Conservation (phyloP, 1,284 basidiomycete genomes). For the Ceratobasidium sp. region DNA sequence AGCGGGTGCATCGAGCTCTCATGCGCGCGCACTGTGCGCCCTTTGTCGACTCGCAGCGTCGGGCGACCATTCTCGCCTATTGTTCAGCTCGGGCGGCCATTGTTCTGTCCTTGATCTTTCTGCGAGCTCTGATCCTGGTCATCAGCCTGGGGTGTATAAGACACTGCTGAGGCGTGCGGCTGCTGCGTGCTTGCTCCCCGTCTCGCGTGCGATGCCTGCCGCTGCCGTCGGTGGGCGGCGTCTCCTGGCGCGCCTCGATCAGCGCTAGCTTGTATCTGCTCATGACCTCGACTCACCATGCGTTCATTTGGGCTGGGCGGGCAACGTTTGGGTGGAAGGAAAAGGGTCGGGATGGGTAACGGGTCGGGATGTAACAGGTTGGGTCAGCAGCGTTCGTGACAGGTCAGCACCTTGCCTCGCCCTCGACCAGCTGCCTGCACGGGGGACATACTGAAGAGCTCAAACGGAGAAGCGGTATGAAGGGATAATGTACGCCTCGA, state of each 20-base stretch:
- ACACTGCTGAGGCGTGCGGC: neutral
- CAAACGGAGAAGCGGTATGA: neutral
- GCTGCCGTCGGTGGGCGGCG: conserved; percentile 7
- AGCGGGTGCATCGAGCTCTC: conserved; percentile 33
- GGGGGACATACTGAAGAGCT: conserved; percentile 16
- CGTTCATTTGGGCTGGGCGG: conserved; percentile 26
- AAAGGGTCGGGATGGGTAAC: conserved; percentile 13
- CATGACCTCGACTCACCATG: conserved; percentile 4
- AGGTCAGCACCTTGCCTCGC: conserved; percentile 24
- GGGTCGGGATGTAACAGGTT: conserved; percentile 24
- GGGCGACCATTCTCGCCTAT: conserved; percentile 40
- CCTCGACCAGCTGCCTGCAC: conserved; percentile 1
- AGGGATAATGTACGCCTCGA: conserved; percentile 28
- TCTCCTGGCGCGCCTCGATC: conserved; percentile 13
- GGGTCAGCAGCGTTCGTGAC: neutral
- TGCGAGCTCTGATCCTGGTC: conserved; percentile 2
- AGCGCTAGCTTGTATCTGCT: conserved; percentile 15
- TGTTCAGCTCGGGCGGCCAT: conserved; percentile 39
- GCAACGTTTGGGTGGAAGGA: neutral
- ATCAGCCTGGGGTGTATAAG: conserved; percentile 39
- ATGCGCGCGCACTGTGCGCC: conserved; percentile 36
- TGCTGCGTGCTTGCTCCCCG: conserved; percentile 18
- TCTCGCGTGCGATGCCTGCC: neutral
- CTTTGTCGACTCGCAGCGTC: conserved; percentile 44
- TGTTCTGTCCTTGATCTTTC: conserved; percentile 42